Base-by-base conservation (phyloP, 2,329 filamentous ascomycete genomes). In the Penicillium aurantiogriseum region DNA sequence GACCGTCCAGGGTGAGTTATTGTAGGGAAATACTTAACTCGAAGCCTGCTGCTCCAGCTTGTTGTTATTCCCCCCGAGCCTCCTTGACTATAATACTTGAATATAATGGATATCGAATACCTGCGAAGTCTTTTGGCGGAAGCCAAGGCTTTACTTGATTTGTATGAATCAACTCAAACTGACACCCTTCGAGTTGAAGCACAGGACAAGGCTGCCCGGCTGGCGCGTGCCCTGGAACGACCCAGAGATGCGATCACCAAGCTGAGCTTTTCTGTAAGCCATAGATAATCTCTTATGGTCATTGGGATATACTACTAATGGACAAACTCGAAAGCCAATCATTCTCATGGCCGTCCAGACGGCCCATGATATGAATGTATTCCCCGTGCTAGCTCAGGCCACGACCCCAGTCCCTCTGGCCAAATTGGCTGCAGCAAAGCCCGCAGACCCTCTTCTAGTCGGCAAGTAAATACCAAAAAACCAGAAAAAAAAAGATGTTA, bases 401-500 rank as follows among this genome's bases (percentile, higher is more conserved):
- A 61, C 56, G 2, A 42, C 11, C 11, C 58, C 60, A 29, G 59
- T 67, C 17, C 10, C 58, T 8, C 21, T 63, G 46, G 23, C 39
- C 5, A 57, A 67, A 19, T 35, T 69, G 10, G 64, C 65, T 2
- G 61, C 52, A 8, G 36, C 51, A 27, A 69, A 67, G 36, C 54
- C 61, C 1, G 65, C 65, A 2, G 63, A 69, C 51, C 63, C 64
- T 7, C 40, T 68, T 1, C 42, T 69, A 17, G 66, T 69, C 11
- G 66, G 66, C 63, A 5, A 51, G 63, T 59, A 3, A 25, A 35
- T 7, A 7, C 2, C 17, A 0, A 0, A 4, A 3, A 23, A n/a
- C 7, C 1, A 5, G 33, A 8, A 7, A 17, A 2, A 2, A 38
- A 49, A 49, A 23, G 15, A 1, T 6, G 15, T 29, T 4, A 29